These are phyloP conservation scores for Warburgia ugandensis DNA, from an alignment of 164 flowering plant genomes.

Conservation along the genomic window DNA sequence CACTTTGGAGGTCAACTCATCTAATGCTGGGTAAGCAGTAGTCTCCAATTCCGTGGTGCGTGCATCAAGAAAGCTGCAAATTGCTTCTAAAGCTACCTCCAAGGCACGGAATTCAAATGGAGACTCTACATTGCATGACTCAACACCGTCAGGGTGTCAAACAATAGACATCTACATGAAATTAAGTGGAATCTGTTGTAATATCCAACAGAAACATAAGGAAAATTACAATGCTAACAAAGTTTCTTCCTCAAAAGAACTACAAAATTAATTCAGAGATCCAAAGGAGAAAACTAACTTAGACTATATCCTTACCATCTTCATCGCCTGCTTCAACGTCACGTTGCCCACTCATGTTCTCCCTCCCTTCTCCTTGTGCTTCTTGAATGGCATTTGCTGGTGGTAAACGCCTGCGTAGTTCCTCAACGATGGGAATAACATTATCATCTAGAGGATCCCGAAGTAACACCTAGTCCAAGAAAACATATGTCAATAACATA, in stretches of 20 bases:
- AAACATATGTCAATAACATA: slow-evolving; percentile 9
- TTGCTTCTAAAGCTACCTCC: slow-evolving; percentile 91
- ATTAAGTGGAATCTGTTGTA: background rate
- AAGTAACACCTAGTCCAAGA: slow-evolving; percentile 57
- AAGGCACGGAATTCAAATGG: slow-evolving; percentile 96
- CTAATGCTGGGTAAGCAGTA: slow-evolving; percentile 91
- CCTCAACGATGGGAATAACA: slow-evolving; percentile 82
- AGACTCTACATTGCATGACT: slow-evolving; percentile 47
- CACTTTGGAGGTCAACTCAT: slow-evolving; percentile 90
- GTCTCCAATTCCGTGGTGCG: slow-evolving; percentile 84
- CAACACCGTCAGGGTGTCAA: slow-evolving; percentile 1
- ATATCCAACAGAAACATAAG: too few relatives aligned
- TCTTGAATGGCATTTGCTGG: slow-evolving; percentile 23
- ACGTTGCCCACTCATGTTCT: slow-evolving; percentile 32
- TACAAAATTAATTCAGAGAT: background rate
- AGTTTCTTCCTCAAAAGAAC: background rate
- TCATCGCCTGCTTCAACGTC: slow-evolving; percentile 62
- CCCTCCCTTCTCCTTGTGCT: slow-evolving; percentile 45
- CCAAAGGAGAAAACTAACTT: background rate
- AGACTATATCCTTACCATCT: slow-evolving; percentile 38
- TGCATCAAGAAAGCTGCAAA: slow-evolving; percentile 89
- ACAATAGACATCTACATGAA: slow-evolving; percentile 6
- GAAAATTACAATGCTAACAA: too few relatives aligned
- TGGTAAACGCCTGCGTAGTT: slow-evolving; percentile 73
- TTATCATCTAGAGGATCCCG: slow-evolving; percentile 84